Base-by-base conservation (phyloP, 768 basidiomycete genomes). In the Trametes sanguinea region DNA sequence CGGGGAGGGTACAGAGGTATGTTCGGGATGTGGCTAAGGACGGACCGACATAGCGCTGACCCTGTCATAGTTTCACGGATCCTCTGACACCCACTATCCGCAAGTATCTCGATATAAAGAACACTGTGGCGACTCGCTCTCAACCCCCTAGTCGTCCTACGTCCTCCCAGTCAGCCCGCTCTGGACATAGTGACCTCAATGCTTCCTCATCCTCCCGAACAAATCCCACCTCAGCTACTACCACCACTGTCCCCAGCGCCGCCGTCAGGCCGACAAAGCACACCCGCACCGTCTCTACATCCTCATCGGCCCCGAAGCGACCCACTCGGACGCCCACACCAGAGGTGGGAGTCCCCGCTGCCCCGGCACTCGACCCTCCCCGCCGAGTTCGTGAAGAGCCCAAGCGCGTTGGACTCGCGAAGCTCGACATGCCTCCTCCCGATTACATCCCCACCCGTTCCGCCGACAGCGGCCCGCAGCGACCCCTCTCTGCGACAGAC, bases 1-100 rank as follows among this genome's bases (percentile, higher is more conserved):
- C 93, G 3, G 72, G 73, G 22, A 79, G 92, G 47, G 80, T 94
- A 3, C 84, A 87, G 30, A 82, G 75, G 93, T 93, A 69, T 10
- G 80, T 72, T 40, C 17, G 11, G 4, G 51, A 16, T 56, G 16
- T 40, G 40, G 58, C 22, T 43, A 14, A 39, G n/a, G 39, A 46
- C 14, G 54, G 32, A 35, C 6, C 57, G 51, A 17, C 42, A 13
- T 22, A 22, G 22, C 22, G 22, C 48, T 60, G n/a, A 59, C 71
- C 11, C 40, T 42, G 47, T 32, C 54, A 16, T 62, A 94, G 92
- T 52, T 95, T 94, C 68, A 79, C 82, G 16, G 78, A 78, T 3
- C 90, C 90, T 13, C 78, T 95, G 11, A 86, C 88, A 6, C 92
- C 93, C 1, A 87, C 85, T 2, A 85, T 85, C 42, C 87, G 83